Evolutionary conservation across 2,329 filamentous ascomycete species (phyloP).

Genomic region (Knufia petricola): DNA sequence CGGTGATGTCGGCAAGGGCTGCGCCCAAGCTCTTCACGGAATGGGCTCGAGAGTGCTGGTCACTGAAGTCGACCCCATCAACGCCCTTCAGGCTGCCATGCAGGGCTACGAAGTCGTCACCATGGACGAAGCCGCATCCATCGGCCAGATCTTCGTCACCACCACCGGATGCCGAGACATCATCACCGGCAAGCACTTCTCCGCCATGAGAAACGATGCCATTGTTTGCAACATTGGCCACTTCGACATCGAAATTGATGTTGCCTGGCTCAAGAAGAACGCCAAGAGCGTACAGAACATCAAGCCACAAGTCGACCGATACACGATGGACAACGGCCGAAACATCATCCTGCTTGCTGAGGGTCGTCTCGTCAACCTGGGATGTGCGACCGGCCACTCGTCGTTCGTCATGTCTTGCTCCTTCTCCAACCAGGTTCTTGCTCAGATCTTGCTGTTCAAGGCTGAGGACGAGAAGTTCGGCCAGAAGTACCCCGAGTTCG

Average conservation of each 20-base stretch:
- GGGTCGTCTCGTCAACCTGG: slow-evolving; percentile 97
- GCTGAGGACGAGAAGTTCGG: slow-evolving; percentile 74
- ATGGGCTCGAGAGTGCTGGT: slow-evolving; percentile 96
- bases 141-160: slow-evolving; percentile 97
- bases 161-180: slow-evolving; percentile 99
- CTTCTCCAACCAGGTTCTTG: slow-evolving; percentile 99
- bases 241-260: slow-evolving; percentile 99
- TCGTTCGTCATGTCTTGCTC: slow-evolving; percentile 99
- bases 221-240: slow-evolving; percentile 99
- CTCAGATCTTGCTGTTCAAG: slow-evolving; percentile 98
- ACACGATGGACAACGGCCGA: slow-evolving; percentile 82
- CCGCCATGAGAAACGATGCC: slow-evolving; percentile 91
- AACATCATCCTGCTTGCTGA: slow-evolving; percentile 98
- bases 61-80: slow-evolving; percentile 98
- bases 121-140: slow-evolving; percentile 87
- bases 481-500: slow-evolving; percentile 94
- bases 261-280: slow-evolving; percentile 98
- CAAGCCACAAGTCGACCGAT: slow-evolving; percentile 99
- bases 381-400: slow-evolving; percentile 97
- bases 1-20: slow-evolving; percentile 99
- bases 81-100: slow-evolving; percentile 96
- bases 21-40: slow-evolving; percentile 85
- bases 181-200: slow-evolving; percentile 82
- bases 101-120: slow-evolving; percentile 93
- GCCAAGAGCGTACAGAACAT: slow-evolving; percentile 91